A percentile compares a stretch with the other conserved stretches of the same genome.
phyloP scores from a whole-genome alignment of 768 basidiomycete genomes.

The Psilocybe sp. region DNA sequence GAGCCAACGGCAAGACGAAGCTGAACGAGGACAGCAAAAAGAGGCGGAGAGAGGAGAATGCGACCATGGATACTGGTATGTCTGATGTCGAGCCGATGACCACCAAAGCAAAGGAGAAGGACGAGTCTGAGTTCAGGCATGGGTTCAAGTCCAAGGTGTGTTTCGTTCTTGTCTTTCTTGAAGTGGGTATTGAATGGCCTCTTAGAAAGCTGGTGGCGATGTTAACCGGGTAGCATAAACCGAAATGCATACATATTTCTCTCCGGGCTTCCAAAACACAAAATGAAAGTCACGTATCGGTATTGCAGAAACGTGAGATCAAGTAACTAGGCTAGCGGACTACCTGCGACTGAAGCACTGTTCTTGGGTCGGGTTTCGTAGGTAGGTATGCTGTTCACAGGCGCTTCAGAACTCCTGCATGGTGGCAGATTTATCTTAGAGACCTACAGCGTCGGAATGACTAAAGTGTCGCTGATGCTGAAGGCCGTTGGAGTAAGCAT shows the following conservation, averaged over 20 bases:
- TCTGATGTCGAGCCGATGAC: slow-evolving; percentile 14
- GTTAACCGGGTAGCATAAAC: slow-evolving; percentile 80
- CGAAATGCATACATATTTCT: slow-evolving; percentile 92
- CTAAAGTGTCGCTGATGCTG: too few relatives aligned
- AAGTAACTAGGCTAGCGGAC: slow-evolving; percentile 40
- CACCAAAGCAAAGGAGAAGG: slow-evolving; percentile 39
- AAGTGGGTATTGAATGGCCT: slow-evolving; percentile 8
- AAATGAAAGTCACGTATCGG: slow-evolving; percentile 41
- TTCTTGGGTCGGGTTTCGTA: slow-evolving; percentile 49
- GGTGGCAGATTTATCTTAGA: background rate
- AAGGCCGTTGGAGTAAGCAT: too few relatives aligned
- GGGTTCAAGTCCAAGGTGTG: slow-evolving; percentile 96
- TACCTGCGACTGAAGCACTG: slow-evolving; percentile 39
- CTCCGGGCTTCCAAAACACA: slow-evolving; percentile 68
- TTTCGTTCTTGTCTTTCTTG: slow-evolving; percentile 4
- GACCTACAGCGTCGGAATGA: slow-evolving; percentile 74
- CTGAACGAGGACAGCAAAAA: slow-evolving; percentile 98
- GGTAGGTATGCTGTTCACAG: slow-evolving; percentile 53
- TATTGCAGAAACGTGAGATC: slow-evolving; percentile 57
- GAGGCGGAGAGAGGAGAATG: slow-evolving; percentile 68
- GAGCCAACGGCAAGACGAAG: slow-evolving; percentile 84
- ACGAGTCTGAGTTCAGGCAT: slow-evolving; percentile 57
- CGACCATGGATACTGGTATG: slow-evolving; percentile 69
- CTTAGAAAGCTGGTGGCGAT: slow-evolving; percentile 91
- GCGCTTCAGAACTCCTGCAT: background rate